A percentile compares a stretch with the other conserved stretches of the same genome.
Evolutionary conservation across 768 basidiomycete genomes (phyloP).

Genomic region (Suillus hirtellus): DNA sequence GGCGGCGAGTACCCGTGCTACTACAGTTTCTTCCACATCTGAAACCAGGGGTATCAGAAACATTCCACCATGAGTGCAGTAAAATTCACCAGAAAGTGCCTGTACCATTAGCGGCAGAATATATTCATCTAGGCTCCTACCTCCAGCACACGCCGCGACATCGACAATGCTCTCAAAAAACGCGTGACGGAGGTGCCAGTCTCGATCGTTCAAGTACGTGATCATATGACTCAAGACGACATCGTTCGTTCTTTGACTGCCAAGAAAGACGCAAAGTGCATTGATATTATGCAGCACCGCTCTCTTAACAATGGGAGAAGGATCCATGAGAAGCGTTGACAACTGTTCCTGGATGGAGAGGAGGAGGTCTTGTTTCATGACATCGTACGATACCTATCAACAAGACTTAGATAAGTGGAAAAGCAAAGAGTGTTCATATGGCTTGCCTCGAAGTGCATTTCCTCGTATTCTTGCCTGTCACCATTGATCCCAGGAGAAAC

Average conservation of each 20-base stretch:
- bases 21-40: conserved; percentile 96
- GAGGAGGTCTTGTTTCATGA: conserved; percentile 84
- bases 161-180: conserved; percentile 97
- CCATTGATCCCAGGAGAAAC: conserved; percentile 41
- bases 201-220: conserved; percentile 83
- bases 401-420: neutral
- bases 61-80: neutral
- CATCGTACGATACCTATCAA: conserved; percentile 84
- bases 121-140: conserved; percentile 90
- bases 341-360: conserved; percentile 85
- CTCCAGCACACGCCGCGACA: conserved; percentile 92
- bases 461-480: conserved; percentile 72
- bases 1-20: conserved; percentile 85
- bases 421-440: neutral
- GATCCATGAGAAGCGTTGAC: conserved; percentile 82
- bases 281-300: conserved; percentile 87
- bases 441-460: conserved; percentile 77
- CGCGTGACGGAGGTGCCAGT: conserved; percentile 87
- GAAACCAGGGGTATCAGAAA: conserved; percentile 7
- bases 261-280: conserved; percentile 89
- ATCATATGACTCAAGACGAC: conserved; percentile 89
- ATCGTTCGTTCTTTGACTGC: conserved; percentile 91
- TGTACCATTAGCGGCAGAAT: conserved; percentile 97
- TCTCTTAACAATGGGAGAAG: conserved; percentile 87
- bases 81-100: conserved; percentile 77